phyloP scores from a whole-genome alignment of 73 alveolate genomes.

The Uronychia setigera region DNA sequence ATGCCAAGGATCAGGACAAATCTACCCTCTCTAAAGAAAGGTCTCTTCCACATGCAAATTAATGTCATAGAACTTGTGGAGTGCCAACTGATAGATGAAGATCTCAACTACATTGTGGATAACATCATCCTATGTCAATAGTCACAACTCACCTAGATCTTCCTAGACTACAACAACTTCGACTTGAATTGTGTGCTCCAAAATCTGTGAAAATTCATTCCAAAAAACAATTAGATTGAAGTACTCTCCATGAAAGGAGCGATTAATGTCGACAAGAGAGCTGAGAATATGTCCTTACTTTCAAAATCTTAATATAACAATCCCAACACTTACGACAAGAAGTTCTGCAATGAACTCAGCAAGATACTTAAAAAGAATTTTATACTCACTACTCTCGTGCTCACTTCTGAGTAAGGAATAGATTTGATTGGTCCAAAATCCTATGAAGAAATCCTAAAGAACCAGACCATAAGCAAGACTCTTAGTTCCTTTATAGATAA shows the following conservation, averaged over 20 bases:
- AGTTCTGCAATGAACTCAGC: background rate
- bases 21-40: background rate
- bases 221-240: background rate
- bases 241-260: background rate
- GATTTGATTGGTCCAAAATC: no score
- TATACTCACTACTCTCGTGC: background rate
- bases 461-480: background rate
- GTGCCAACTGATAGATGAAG: background rate
- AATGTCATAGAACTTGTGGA: background rate
- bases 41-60: background rate
- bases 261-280: no score
- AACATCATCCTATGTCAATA: background rate
- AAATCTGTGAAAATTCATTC: background rate
- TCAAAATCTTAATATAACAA: background rate
- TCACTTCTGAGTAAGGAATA: background rate
- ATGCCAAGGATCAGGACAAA: background rate
- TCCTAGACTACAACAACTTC: background rate
- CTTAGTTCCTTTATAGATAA: background rate
- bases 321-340: background rate
- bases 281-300: no score
- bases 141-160: background rate
- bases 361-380: background rate
- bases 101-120: background rate
- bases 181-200: background rate
- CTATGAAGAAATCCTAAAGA: background rate